These are phyloP conservation scores for Scutellaria minor DNA, from an alignment of 257 asterid genomes.

Conservation along the genomic window DNA sequence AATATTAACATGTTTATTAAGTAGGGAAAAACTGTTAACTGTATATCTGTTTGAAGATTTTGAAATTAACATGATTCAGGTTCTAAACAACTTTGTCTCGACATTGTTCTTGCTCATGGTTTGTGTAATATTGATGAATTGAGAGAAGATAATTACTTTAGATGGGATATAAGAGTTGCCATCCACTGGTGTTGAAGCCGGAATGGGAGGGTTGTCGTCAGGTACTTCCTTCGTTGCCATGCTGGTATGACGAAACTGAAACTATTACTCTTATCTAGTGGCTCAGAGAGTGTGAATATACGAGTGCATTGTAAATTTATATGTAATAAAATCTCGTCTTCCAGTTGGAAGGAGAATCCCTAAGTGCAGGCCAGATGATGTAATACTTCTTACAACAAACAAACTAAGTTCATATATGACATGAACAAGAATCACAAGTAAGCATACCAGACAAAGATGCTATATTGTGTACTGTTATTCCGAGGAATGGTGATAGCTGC, in stretches of 20 bases:
- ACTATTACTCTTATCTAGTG: slow-evolving; percentile 12
- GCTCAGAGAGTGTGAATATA: not conserved
- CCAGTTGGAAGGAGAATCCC: slow-evolving; percentile 24
- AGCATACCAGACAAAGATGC: not conserved
- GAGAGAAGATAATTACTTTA: slow-evolving; percentile 29
- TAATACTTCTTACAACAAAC: slow-evolving; percentile 10
- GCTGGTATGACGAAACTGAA: slow-evolving; percentile 16
- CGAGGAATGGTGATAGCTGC: not conserved
- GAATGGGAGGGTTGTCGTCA: slow-evolving; percentile 32
- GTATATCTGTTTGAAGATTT: no score
- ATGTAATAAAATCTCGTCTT: not conserved
- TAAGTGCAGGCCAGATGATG: not conserved
- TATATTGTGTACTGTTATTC: not conserved
- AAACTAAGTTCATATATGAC: not conserved
- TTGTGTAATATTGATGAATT: not conserved
- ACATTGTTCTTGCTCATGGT: no score
- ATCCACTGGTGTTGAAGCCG: slow-evolving; percentile 36
- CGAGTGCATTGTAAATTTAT: not conserved
- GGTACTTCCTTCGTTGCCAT: slow-evolving; percentile 32
- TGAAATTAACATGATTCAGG: no score
- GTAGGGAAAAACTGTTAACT: no score
- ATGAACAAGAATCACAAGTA: not conserved
- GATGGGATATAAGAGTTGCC: slow-evolving; percentile 25
- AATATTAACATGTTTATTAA: no score
- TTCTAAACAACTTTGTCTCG: no score